phyloP scores from a whole-genome alignment of 257 asterid genomes.

The Henckelia pumila region DNA sequence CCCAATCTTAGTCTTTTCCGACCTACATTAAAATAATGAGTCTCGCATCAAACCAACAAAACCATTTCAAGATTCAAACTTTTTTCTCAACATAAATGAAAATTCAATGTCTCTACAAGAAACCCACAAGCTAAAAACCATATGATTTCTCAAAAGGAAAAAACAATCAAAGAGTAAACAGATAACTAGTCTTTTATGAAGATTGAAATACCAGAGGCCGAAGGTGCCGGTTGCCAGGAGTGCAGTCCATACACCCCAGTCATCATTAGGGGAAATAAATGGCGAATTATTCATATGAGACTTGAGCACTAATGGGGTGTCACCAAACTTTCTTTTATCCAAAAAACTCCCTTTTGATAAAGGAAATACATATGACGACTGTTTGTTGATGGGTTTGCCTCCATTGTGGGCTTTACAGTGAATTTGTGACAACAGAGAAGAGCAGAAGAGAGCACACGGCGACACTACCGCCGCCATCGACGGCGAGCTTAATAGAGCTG shows the following conservation, averaged over 20 bases:
- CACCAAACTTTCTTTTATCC: not conserved
- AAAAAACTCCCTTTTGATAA: slow-evolving; percentile 15
- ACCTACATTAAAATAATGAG: slow-evolving; percentile 44
- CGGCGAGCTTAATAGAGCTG: slow-evolving; percentile 20
- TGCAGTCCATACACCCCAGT: slow-evolving; percentile 81
- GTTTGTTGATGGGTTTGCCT: slow-evolving; percentile 22
- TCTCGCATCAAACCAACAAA: slow-evolving; percentile 22
- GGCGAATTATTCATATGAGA: slow-evolving; percentile 39
- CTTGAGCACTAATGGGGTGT: slow-evolving; percentile 21
- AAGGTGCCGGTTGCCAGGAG: slow-evolving; percentile 63
- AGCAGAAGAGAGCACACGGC: slow-evolving; percentile 23
- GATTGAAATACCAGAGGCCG: slow-evolving; percentile 63
- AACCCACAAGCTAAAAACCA: not conserved
- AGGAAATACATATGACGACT: slow-evolving; percentile 16
- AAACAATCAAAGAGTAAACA: not conserved
- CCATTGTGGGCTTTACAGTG: slow-evolving; percentile 15
- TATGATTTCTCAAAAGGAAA: not conserved
- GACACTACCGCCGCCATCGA: slow-evolving; percentile 35
- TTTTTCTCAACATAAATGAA: not conserved
- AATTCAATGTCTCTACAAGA: not conserved
- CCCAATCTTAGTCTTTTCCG: slow-evolving; percentile 84
- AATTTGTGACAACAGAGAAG: slow-evolving; percentile 21
- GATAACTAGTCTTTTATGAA: not conserved
- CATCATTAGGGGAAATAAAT: slow-evolving; percentile 62
- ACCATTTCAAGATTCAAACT: slow-evolving; percentile 11